These are phyloP conservation scores for Plantago lanceolata DNA, from an alignment of 305 asterid genomes.

Conservation along the genomic window DNA sequence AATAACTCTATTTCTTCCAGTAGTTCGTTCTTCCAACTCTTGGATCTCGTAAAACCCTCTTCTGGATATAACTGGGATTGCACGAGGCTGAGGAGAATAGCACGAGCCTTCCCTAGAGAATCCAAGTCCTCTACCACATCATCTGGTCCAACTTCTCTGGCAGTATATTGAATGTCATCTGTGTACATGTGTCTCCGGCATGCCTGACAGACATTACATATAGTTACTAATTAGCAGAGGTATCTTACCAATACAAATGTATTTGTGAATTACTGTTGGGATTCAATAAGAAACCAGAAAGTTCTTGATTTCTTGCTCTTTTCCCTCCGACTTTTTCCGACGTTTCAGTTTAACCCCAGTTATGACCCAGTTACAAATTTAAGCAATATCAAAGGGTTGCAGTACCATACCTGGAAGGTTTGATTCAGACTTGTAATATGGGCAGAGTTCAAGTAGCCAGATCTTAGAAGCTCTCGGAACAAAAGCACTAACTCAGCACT, in stretches of 20 bases:
- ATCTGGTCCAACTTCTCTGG: conserved; percentile 26
- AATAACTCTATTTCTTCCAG: conserved; percentile 66
- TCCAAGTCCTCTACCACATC: conserved; percentile 21
- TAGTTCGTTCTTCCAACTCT: conserved; percentile 35
- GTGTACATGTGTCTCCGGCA: conserved; percentile 53
- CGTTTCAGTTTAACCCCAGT: not conserved
- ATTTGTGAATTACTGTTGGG: not conserved
- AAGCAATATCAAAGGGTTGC: not conserved
- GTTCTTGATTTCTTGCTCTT: not conserved
- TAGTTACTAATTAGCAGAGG: not conserved
- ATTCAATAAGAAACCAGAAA: not conserved
- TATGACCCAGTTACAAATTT: not conserved
- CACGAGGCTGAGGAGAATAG: conserved; percentile 45
- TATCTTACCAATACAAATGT: not conserved
- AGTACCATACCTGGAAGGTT: conserved; percentile 60
- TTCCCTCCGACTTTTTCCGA: no score
- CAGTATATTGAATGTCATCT: conserved; percentile 38
- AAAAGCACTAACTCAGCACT: conserved; percentile 58
- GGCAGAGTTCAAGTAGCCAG: conserved; percentile 56
- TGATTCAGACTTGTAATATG: conserved; percentile 54
- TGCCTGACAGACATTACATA: conserved; percentile 41
- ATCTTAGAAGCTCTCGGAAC: conserved; percentile 58
- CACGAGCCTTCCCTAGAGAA: conserved; percentile 34
- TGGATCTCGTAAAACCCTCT: conserved; percentile 24
- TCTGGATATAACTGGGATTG: conserved; percentile 31